Percentiles rank a stretch among this genome's conserved stretches.
phyloP scores from a whole-genome alignment of 140 eudicot genomes.

The Cichorium intybus region DNA sequence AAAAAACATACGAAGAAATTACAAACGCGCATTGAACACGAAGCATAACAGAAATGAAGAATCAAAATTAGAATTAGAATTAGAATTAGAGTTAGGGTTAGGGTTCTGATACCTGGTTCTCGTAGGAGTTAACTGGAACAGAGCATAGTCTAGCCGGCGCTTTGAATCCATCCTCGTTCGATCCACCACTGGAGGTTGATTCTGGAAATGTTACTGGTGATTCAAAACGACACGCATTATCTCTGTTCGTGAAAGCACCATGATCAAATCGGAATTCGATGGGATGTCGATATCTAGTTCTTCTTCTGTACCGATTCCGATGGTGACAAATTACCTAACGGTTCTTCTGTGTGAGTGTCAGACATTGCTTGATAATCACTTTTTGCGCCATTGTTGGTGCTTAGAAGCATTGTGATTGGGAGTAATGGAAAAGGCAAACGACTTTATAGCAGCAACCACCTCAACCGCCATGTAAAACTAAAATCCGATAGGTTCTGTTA shows the following conservation, averaged over 20 bases:
- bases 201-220: conserved; percentile 18
- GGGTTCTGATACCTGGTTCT: conserved; percentile 65
- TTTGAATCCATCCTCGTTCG: conserved; percentile 51
- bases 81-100: background rate
- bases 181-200: conserved; percentile 11
- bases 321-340: conserved; percentile 15
- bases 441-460: conserved; percentile 27
- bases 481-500: conserved; percentile 12
- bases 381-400: conserved; percentile 22
- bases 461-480: conserved; percentile 24
- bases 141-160: conserved; percentile 61
- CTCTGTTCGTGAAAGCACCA: conserved; percentile 1
- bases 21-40: background rate
- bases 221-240: conserved; percentile 5
- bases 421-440: background rate
- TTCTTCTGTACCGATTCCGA: conserved; percentile 15
- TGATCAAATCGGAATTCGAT: conserved; percentile 19
- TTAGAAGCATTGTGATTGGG: conserved; percentile 21
- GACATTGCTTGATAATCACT: conserved; percentile 27
- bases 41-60: background rate
- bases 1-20: conserved; percentile 7
- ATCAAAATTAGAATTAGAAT: background rate
- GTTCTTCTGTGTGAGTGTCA: background rate
- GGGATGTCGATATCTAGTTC: conserved; percentile 12
- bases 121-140: conserved; percentile 89